Evolutionary conservation across 225 moss, liverwort and hornwort species (phyloP).

Genomic region (Rhytidiadelphus loreus): DNA sequence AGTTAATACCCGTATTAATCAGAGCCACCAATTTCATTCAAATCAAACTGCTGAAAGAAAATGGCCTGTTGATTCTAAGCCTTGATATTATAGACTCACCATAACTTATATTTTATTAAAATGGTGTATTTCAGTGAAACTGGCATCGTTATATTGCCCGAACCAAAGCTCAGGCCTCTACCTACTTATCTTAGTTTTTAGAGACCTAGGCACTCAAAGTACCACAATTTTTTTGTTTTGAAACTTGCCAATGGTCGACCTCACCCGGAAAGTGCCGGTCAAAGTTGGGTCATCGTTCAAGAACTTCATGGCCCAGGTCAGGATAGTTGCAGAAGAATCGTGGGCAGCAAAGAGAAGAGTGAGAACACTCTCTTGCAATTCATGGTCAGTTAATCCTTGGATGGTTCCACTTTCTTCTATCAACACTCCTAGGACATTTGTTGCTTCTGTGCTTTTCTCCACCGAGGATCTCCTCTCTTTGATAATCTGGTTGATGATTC

Average conservation of each 20-base stretch:
- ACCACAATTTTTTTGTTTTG: neutral
- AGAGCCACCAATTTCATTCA: neutral
- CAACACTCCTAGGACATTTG: neutral
- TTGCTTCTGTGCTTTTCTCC: neutral
- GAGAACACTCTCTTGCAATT: neutral
- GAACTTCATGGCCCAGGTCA: constrained; percentile 9
- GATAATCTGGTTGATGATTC: constrained; percentile 4
- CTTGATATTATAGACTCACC: neutral
- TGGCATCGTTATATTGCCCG: too few species aligned
- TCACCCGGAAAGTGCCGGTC: neutral
- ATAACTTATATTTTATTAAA: neutral
- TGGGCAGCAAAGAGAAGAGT: constrained; percentile 2
- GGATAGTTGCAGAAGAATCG: neutral
- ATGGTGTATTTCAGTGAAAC: neutral
- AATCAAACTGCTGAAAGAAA: neutral
- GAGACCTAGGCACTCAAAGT: neutral
- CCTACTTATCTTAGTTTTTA: neutral
- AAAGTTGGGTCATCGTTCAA: neutral
- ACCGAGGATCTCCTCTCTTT: neutral
- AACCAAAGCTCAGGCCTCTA: neutral
- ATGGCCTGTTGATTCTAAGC: neutral
- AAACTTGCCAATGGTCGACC: neutral
- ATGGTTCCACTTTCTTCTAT: neutral
- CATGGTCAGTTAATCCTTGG: neutral
- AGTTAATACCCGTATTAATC: neutral